Conservation (phyloP, 1,284 basidiomycete species). For the Anthracocystis panici-leucophaei region DNA sequence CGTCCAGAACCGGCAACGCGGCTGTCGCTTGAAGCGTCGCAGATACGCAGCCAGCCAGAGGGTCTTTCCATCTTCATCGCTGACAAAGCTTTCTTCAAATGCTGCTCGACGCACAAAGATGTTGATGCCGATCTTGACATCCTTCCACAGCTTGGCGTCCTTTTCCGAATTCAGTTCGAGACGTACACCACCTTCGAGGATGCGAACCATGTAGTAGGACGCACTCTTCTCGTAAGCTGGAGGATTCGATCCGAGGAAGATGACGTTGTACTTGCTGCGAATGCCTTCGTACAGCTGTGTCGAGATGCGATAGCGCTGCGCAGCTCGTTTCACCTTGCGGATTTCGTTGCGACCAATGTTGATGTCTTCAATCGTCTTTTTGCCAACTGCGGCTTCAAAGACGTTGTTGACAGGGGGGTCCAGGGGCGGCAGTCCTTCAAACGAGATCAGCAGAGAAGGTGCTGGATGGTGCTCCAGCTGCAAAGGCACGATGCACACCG, state of each 20-base stretch:
- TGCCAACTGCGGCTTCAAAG: conserved; percentile 19
- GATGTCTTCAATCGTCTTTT: conserved; percentile 20
- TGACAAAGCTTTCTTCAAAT: conserved; percentile 15
- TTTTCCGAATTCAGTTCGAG: conserved; percentile 7
- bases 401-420: conserved; percentile 10
- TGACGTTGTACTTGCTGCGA: conserved; percentile 37
- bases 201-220: conserved; percentile 26
- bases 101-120: conserved; percentile 37
- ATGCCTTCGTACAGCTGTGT: conserved; percentile 22
- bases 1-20: conserved; percentile 30
- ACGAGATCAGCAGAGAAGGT: conserved; percentile 9
- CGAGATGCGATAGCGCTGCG: conserved; percentile 28
- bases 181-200: conserved; percentile 42
- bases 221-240: conserved; percentile 33
- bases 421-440: conserved; percentile 9
- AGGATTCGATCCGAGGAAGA: conserved; percentile 30
- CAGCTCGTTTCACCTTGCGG: conserved; percentile 23
- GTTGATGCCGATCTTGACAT: conserved; percentile 23
- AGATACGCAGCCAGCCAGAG: conserved; percentile 23
- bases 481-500: conserved; percentile 30
- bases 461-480: conserved; percentile 26
- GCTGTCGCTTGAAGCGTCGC: conserved; percentile 39
- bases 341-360: conserved; percentile 27
- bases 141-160: conserved; percentile 29
- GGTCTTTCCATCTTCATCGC: background rate